Base-by-base conservation (phyloP, 768 basidiomycete species). In the Phanerochaete sordida region DNA sequence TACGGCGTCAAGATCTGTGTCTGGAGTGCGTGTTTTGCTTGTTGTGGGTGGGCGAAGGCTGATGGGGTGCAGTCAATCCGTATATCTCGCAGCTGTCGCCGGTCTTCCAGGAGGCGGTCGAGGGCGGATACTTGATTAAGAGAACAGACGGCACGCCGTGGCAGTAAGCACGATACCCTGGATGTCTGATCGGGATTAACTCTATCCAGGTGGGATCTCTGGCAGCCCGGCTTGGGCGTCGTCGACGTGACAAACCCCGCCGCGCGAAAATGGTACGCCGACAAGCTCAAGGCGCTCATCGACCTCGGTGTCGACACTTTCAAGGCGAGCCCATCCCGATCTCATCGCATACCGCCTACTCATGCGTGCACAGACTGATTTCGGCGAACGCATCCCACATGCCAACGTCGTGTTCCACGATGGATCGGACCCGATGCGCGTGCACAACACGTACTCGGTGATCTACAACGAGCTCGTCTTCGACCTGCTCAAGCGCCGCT, bases 351-450 rank as follows among this genome's bases (percentile, higher is more conserved):
- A n/a, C n/a, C n/a, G n/a, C n/a, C n/a, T n/a, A n/a, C n/a, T n/a
- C n/a, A n/a, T n/a, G n/a, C n/a, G n/a, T n/a, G 37, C 56, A 47
- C 59, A 87, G 84, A 91, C 87, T 7, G 88, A 91, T 67, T 91
- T 91, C 67, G 89, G 84, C 28, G 89, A 91, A 70, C 81, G 88
- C 12, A 89, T 90, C 53, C 88, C 88, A 1, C 87, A 90, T 67
- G 72, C 82, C 0, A 76, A 78, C 24, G 81, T 90, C 56, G 75
- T 75, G 19, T 90, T 81, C 76, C 77, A 86, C 67, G 84, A 89
- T 64, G 85, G 85, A 9, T 84, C 84, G 11, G 86, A 89, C 68
- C 84, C 88, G 0, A 79, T 81, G 74, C 77, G 82, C 59, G 81
- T 86, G 76, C 88, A 91, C 76, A 91, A 90, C 67, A 75, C 77